These are phyloP conservation scores for Neurospora sp. DNA, from an alignment of 495 filamentous ascomycete species.

Conservation along the genomic window DNA sequence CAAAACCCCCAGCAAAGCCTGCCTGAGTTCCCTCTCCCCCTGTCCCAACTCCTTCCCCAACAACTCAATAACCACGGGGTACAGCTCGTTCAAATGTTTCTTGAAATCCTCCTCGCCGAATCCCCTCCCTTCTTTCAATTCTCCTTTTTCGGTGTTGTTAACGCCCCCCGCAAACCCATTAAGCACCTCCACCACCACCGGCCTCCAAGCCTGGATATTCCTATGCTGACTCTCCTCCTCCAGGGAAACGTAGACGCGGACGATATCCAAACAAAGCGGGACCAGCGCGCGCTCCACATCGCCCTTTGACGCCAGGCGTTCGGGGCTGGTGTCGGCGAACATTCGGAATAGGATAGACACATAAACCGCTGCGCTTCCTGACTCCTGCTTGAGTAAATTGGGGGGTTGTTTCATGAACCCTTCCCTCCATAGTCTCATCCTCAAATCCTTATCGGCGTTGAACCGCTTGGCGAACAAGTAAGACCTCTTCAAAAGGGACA, in stretches of 20 bases:
- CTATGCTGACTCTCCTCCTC: slow-evolving; percentile 93
- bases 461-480: slow-evolving; percentile 95
- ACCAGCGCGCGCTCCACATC: slow-evolving; percentile 88
- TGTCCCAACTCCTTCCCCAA: slow-evolving; percentile 66
- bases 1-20: slow-evolving; percentile 64
- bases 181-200: slow-evolving; percentile 94
- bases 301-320: slow-evolving; percentile 62
- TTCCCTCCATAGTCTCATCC: slow-evolving; percentile 89
- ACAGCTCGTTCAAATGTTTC: slow-evolving; percentile 70
- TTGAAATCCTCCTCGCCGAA: slow-evolving; percentile 79
- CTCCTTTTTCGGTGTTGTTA: background rate
- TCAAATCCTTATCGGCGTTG: slow-evolving; percentile 91
- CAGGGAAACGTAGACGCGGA: slow-evolving; percentile 67
- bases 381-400: slow-evolving; percentile 97
- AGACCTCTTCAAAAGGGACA: slow-evolving; percentile 86
- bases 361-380: slow-evolving; percentile 83
- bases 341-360: slow-evolving; percentile 90
- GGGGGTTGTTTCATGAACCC: slow-evolving; percentile 99
- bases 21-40: slow-evolving; percentile 49
- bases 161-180: slow-evolving; percentile 68
- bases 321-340: slow-evolving; percentile 82
- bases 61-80: slow-evolving; percentile 76
- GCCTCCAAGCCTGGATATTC: slow-evolving; percentile 93
- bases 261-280: slow-evolving; percentile 87
- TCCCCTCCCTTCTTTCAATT: background rate